Evolutionary conservation across 2,329 filamentous ascomycete genomes (phyloP), one percentile per base, ranked within the genome.

Genomic region (Pestalotiopsis sp.): DNA sequence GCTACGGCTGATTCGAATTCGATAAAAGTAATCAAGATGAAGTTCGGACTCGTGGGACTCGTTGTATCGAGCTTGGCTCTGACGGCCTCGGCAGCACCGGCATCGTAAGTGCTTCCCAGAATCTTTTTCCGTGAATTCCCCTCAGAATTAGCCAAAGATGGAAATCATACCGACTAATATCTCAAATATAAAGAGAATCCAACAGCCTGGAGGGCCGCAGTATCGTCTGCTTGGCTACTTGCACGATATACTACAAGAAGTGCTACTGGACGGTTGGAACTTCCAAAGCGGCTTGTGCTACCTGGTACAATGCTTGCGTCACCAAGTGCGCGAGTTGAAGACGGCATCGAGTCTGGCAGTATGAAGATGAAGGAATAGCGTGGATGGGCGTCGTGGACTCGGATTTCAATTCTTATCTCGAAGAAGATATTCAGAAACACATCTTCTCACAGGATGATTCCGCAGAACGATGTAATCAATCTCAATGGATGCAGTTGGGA

Each of bases 211-310:
- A 25, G 27, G 20, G 57, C 20, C 57, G 57, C 57, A 59, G 57
- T 11, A 7, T 59, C 12, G 57, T n/a, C 2, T 59, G 57, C 14
- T 23, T 59, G 14, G 57, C 57, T 23, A 59, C 57, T 3, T 59
- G 57, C 57, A 27, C 57, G 20, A 27, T 59, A 12, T 59, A 59
- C 27, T 59, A 59, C 57, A 59, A 59, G 57, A 59, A 59, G 25
- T 59, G 57, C 27, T 59, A 11, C 57, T 59, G 57, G 57, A 59
- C 57, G 4, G 23, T 36, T 4, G 57, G 57, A 2, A 59, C 57
- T 3, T 27, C 23, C 2, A 59, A 59, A 9, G 23, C 57, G 14
- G 5, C 27, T 14, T 59, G 57, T 4, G 23, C 27, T 1, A 17
- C 20, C 14, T 59, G 57, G 57, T 59, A 59, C 20, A 59, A 59